Evolutionary conservation across 768 basidiomycete genomes (phyloP), one percentile per base, ranked within the genome.

Genomic region (Boletus reticulatus): DNA sequence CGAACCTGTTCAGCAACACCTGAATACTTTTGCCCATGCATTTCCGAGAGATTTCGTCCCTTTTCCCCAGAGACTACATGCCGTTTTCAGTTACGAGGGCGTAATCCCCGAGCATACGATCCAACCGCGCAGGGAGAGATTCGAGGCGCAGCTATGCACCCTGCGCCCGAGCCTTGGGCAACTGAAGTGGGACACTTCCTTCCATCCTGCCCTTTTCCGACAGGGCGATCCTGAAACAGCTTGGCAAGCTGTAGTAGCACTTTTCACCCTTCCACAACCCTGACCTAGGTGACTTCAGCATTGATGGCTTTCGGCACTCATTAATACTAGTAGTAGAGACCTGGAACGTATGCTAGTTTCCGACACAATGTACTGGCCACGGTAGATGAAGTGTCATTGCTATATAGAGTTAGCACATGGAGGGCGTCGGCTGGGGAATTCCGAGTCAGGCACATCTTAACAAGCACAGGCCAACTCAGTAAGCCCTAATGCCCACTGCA

Each of bases 61-160:
- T 38, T 8, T 24, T 11, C 55, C 60, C 1, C 1, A 13, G 17
- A 42, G 47, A 49, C 5, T 65, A 16, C 53, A 6, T 34, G 56
- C 32, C 16, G n/a, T 66, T 38, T 43, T 63, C 53, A 60, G 49
- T 24, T 41, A 47, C 6, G 44, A 53, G 13, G 49, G 19, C 8
- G 0, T 1, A 0, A 9, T 49, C 12, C 0, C 1, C 0, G 10
- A 43, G 2, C 10, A 11, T 1, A 52, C 22, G 8, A 44, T 46
- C 2, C 0, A 2, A 12, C 0, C 0, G 2, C 60, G 45, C 27
- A 37, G 0, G n/a, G 7, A 0, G n/a, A 1, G 0, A 3, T 52
- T 65, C 6, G 12, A 16, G 42, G 0, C 0, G 4, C 55, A 54
- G 8, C 43, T 65, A 13, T 0, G 0, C 13, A 2, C 2, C 0